Percentiles rank a stretch among this genome's conserved stretches.
phyloP scores from a whole-genome alignment of 441 rosid genomes.

The Flueggea neowawraea region DNA sequence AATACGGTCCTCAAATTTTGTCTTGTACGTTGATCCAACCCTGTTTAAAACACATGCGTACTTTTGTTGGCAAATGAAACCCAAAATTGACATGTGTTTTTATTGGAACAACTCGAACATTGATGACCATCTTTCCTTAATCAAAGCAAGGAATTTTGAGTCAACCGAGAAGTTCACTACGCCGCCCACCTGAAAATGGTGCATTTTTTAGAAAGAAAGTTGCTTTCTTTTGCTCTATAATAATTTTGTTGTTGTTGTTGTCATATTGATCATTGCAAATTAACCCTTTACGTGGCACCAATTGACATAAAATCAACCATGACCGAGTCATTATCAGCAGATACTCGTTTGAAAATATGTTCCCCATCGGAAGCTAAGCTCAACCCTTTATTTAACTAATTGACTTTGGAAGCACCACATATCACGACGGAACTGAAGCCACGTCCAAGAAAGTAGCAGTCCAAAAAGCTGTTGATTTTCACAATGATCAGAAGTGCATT shows the following conservation, averaged over 20 bases:
- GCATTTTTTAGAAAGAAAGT: background rate
- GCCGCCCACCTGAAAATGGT: background rate
- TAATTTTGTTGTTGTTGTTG: background rate
- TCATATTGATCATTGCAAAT: background rate
- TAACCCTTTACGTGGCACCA: constrained; percentile 2
- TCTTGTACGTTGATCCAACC: too few species aligned
- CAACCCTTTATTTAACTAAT: constrained; percentile 2
- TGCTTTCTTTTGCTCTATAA: background rate
- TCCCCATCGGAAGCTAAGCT: background rate
- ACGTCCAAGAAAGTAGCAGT: background rate
- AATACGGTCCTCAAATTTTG: too few species aligned
- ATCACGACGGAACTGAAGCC: constrained; percentile 9
- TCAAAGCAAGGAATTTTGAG: background rate
- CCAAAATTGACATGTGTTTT: background rate
- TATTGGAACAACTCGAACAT: too few species aligned
- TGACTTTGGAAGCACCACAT: constrained; percentile 8
- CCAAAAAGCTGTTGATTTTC: background rate
- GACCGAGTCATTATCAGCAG: background rate
- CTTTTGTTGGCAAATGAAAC: background rate
- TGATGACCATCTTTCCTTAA: too few species aligned
- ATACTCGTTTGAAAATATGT: constrained; percentile 2
- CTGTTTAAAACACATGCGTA: background rate
- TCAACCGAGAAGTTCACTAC: background rate
- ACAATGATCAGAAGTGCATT: background rate
- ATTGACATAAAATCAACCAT: background rate